Evolutionary conservation across 192 early-diverging fungal genomes (phyloP), one percentile per base, ranked within the genome.

Genomic region (Glomus cerebriforme): DNA sequence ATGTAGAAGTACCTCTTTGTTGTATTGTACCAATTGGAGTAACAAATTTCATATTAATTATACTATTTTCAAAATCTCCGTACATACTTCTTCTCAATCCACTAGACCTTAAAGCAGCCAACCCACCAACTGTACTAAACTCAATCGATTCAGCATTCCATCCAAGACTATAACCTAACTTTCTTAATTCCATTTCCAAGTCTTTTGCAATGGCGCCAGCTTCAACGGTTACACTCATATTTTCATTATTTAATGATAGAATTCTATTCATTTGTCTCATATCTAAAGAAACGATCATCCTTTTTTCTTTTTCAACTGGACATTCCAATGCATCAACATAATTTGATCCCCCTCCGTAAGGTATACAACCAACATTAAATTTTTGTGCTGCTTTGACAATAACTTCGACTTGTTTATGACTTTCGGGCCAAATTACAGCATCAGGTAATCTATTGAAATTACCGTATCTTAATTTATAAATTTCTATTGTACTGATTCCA

Each of bases 191-290:
- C 15, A 54, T 58, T 32, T 73, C 47, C 2, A 73, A 34, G 5
- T 73, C 45, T 59, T 73, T 49, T 58, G 71, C 47, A 17, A 73
- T 35, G 17, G 72, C 45, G 2, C 47, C 47, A 22, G 72, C 72
- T 59, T 73, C 72, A 29, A 73, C 47, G 4, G 27, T 31, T 27
- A 73, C 47, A 58, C 15, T 31, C 47, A 73, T 73, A 73, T 73
- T 58, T 59, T 73, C 72, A 27, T 49, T 58, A 35, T 32, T 73
- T 35, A 73, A 58, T 29, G 27, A 49, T 58, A 73, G 17, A 22
- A 73, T 73, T 32, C 47, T 73, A 34, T 73, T 73, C 72, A 73
- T 73, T 22, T 73, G 43, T 34, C 72, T 73, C 47, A 73, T 73
- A 22, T 73, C 72, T 19, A 73, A 59, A 49, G 31, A 49, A 19